Evolutionary conservation across 2,329 filamentous ascomycete species (phyloP).

Genomic region (Phialophora expanda): DNA sequence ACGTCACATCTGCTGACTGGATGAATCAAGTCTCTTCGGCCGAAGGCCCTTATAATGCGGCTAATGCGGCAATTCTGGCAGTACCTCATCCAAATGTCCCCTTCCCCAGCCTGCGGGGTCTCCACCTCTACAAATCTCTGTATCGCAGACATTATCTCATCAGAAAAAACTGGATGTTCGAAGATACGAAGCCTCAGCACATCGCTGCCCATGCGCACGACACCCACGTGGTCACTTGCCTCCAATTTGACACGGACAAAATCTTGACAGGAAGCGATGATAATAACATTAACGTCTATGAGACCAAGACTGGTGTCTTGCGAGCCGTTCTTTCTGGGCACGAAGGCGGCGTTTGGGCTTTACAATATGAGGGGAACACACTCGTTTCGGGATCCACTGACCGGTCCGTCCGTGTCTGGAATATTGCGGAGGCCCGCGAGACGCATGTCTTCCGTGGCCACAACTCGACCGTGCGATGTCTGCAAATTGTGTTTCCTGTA

Average conservation of each 20-base stretch:
- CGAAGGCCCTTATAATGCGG: constrained; percentile 84
- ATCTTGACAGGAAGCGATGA: constrained; percentile 98
- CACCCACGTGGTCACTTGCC: constrained; percentile 93
- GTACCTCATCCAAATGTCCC: constrained; percentile 83
- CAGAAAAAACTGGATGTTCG: constrained; percentile 85
- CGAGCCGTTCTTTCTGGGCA: constrained; percentile 86
- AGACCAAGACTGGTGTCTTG: constrained; percentile 89
- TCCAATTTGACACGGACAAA: constrained; percentile 98
- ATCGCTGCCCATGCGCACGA: constrained; percentile 97
- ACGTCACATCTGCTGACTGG: constrained; percentile 52
- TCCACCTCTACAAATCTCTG: constrained; percentile 95
- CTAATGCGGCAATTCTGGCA: constrained; percentile 79
- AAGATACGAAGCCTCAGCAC: constrained; percentile 81
- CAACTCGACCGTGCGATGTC: constrained; percentile 92
- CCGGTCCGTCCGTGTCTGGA: constrained; percentile 98
- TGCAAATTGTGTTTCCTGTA: constrained; percentile 90
- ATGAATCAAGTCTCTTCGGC: constrained; percentile 59
- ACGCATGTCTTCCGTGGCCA: constrained; percentile 97
- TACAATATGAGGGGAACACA: constrained; percentile 94
- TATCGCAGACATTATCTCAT: constrained; percentile 94
- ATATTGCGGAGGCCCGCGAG: constrained; percentile 89
- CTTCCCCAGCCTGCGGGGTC: constrained; percentile 74
- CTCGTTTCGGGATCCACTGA: constrained; percentile 96
- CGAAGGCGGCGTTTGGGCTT: constrained; percentile 95
- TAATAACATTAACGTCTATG: constrained; percentile 96